phyloP scores from a whole-genome alignment of 169 alveolate species.

The Cryptosporidium sp. region DNA sequence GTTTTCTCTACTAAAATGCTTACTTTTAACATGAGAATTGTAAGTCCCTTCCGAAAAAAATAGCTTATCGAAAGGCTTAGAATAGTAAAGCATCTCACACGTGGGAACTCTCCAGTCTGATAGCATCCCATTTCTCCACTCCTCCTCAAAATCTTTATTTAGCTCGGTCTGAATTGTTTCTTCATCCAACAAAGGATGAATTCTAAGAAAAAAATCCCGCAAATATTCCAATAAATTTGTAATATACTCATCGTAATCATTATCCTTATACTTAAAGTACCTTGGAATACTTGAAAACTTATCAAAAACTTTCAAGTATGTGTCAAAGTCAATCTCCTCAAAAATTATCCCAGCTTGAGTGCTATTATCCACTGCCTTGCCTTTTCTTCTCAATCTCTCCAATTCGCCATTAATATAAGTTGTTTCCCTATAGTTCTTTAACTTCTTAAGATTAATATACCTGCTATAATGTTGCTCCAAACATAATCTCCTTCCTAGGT shows the following conservation, averaged over 20 bases:
- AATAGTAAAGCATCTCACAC: slow-evolving; percentile 81
- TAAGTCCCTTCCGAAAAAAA: slow-evolving; percentile 81
- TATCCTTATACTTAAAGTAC: slow-evolving; percentile 84
- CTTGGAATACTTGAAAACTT: slow-evolving; percentile 84
- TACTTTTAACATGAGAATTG: slow-evolving; percentile 77
- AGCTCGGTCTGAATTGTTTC: slow-evolving; percentile 78
- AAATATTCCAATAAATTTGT: slow-evolving; percentile 79
- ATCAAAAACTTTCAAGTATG: slow-evolving; percentile 82
- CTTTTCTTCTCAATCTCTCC: slow-evolving; percentile 58
- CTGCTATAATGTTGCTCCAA: slow-evolving; percentile 81
- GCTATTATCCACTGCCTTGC: neutral
- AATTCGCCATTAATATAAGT: slow-evolving; percentile 68
- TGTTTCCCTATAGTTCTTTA: slow-evolving; percentile 78
- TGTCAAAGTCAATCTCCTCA: slow-evolving; percentile 83
- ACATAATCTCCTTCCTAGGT: slow-evolving; percentile 83
- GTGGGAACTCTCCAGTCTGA: slow-evolving; percentile 85
- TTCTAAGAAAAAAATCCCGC: slow-evolving; percentile 79
- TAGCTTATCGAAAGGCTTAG: slow-evolving; percentile 84
- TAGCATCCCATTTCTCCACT: slow-evolving; percentile 80
- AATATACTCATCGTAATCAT: slow-evolving; percentile 81
- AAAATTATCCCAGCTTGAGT: slow-evolving; percentile 60
- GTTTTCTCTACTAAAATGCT: slow-evolving; percentile 81
- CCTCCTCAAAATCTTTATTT: slow-evolving; percentile 80
- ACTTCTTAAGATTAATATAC: slow-evolving; percentile 82
- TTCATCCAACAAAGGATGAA: slow-evolving; percentile 82